Evolutionary conservation across 2,329 filamentous ascomycete species (phyloP).

Genomic region (Penicillium aurantiogriseum): DNA sequence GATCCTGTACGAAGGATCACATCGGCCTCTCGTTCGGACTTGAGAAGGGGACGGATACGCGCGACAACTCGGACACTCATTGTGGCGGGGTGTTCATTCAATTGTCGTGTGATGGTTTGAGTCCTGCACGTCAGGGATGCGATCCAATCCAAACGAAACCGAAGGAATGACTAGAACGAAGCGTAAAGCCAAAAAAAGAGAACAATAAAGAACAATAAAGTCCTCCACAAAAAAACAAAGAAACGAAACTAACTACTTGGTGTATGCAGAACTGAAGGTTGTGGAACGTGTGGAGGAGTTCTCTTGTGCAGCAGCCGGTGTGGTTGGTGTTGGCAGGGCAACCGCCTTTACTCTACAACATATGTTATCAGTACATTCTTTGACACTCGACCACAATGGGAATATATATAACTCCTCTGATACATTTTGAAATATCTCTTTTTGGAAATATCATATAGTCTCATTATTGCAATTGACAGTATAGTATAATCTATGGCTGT

Average conservation of each 20-base stretch:
- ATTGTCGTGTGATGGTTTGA: background rate
- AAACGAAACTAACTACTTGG: constrained; percentile 21
- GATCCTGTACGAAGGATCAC: constrained; percentile 73
- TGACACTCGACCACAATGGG: background rate
- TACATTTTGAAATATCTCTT: background rate
- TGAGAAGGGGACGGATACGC: constrained; percentile 82
- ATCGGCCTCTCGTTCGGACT: constrained; percentile 82
- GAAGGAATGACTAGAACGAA: constrained; percentile 7
- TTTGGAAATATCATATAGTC: background rate
- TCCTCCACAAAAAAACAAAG: constrained; percentile 14
- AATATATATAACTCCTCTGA: background rate
- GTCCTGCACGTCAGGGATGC: background rate
- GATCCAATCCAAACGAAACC: constrained; percentile 6
- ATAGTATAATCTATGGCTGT: background rate
- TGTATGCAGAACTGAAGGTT: constrained; percentile 17
- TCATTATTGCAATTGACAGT: background rate
- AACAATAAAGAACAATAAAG: constrained; percentile 10
- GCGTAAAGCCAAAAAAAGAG: constrained; percentile 8
- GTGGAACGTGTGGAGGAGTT: constrained; percentile 20
- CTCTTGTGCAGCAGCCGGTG: constrained; percentile 11
- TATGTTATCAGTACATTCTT: background rate
- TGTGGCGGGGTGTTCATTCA: constrained; percentile 18
- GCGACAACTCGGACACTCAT: constrained; percentile 78
- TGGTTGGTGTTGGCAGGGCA: constrained; percentile 25
- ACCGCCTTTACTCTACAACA: constrained; percentile 3